A percentile compares a stretch with the other conserved stretches of the same genome.
These are phyloP conservation scores for Penicillium sp. DNA, from an alignment of 2,329 filamentous ascomycete species.

Conservation along the genomic window DNA sequence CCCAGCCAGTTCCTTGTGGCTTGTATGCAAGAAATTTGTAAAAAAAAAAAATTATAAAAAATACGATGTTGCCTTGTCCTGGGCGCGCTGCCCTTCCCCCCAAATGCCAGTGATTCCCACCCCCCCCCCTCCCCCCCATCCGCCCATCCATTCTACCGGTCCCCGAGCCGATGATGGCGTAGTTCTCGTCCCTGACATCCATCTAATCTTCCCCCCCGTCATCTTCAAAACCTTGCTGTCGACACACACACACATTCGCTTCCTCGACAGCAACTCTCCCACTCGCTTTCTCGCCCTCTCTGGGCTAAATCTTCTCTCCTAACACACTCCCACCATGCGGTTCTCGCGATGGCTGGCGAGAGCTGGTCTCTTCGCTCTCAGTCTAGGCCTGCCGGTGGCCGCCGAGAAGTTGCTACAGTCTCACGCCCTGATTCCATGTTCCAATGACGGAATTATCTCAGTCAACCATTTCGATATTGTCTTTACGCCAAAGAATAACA, in stretches of 20 bases:
- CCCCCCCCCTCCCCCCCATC: background rate
- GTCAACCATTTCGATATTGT: slow-evolving; percentile 39
- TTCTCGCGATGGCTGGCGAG: slow-evolving; percentile 19
- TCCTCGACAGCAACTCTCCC: background rate
- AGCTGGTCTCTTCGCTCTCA: slow-evolving; percentile 16
- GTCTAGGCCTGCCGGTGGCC: slow-evolving; percentile 14
- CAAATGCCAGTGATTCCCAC: no score
- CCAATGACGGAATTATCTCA: slow-evolving; percentile 21
- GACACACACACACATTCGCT: background rate
- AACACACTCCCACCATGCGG: slow-evolving; percentile 19
- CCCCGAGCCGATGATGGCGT: background rate
- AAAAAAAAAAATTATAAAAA: background rate
- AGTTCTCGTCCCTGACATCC: background rate
- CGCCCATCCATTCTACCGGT: background rate
- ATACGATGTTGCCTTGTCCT: slow-evolving; percentile 2
- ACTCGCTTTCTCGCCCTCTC: background rate
- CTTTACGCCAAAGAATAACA: slow-evolving; percentile 52
- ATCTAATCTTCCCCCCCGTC: background rate
- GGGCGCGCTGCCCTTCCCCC: background rate
- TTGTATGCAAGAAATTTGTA: background rate
- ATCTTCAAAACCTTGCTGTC: background rate
- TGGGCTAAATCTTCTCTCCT: background rate
- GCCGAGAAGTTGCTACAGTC: slow-evolving; percentile 24
- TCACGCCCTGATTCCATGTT: slow-evolving; percentile 24
- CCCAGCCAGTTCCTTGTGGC: background rate